Evolutionary conservation across 345 rosid genomes (phyloP).

Genomic region (Corymbia maculata): DNA sequence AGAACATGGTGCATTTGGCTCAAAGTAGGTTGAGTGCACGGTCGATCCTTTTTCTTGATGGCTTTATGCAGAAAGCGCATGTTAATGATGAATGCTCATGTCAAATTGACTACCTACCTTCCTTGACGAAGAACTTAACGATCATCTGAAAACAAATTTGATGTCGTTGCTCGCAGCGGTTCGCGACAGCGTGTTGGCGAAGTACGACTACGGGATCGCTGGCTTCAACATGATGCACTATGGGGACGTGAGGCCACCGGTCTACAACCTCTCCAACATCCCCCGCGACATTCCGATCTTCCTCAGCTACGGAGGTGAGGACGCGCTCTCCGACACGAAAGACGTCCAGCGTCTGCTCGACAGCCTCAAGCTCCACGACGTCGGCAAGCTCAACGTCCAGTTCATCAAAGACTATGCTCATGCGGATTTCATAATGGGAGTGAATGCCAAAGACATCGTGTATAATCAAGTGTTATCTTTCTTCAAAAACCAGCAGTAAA

Average conservation of each 20-base stretch:
- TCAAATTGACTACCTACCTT: not conserved
- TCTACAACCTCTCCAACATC: constrained; percentile 70
- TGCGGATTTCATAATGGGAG: constrained; percentile 84
- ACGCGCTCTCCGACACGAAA: constrained; percentile 48
- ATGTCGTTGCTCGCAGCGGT: constrained; percentile 30
- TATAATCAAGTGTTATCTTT: constrained; percentile 49
- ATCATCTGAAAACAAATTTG: not conserved
- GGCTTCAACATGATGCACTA: constrained; percentile 41
- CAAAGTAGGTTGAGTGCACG: constrained; percentile 45
- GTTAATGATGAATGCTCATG: not conserved
- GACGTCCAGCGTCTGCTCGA: constrained; percentile 61
- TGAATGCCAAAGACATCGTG: constrained; percentile 71
- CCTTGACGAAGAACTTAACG: not conserved
- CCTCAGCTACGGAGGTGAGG: constrained; percentile 69
- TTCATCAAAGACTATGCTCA: constrained; percentile 65
- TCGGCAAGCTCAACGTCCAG: constrained; percentile 48
- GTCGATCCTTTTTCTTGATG: not conserved
- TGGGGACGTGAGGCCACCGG: constrained; percentile 52
- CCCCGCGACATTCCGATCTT: constrained; percentile 59
- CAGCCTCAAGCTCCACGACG: constrained; percentile 55
- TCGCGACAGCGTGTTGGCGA: constrained; percentile 49
- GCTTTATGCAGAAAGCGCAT: not conserved
- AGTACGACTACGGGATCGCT: constrained; percentile 62
- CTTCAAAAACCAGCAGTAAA: constrained; percentile 9
- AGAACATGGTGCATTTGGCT: constrained; percentile 78